A percentile compares a stretch with the other conserved stretches of the same genome.
These are phyloP conservation scores for Lactarius psammicola DNA, from an alignment of 768 basidiomycete genomes.

Conservation along the genomic window DNA sequence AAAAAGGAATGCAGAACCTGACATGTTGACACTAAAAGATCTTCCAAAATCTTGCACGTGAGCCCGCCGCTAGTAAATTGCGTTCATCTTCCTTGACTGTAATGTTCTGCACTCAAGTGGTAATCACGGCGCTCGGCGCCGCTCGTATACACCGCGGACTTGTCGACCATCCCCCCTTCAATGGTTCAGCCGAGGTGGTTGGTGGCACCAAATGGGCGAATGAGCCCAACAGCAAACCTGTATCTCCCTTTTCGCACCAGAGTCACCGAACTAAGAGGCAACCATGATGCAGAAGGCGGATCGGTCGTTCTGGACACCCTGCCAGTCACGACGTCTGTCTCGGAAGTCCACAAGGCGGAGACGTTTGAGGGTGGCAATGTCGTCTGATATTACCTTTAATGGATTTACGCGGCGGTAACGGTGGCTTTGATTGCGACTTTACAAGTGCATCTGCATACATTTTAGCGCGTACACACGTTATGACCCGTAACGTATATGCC, in stretches of 20 bases:
- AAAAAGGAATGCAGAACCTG: neutral
- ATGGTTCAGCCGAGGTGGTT: neutral
- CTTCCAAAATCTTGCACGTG: slow-evolving; percentile 18
- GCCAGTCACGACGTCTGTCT: neutral
- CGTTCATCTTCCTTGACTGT: neutral
- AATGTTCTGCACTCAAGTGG: slow-evolving; percentile 2
- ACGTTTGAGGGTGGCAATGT: neutral
- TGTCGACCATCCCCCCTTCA: neutral
- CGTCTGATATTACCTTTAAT: neutral
- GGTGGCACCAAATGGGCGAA: neutral
- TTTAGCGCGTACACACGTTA: neutral
- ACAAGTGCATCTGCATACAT: neutral
- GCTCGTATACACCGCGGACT: slow-evolving; percentile 22
- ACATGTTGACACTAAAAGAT: slow-evolving; percentile 8
- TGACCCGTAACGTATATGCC: neutral
- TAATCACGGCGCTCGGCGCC: slow-evolving; percentile 15
- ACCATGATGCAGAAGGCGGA: neutral
- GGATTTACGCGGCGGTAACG: neutral
- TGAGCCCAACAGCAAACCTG: neutral
- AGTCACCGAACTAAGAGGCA: neutral
- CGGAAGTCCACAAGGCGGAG: neutral
- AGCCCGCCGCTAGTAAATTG: neutral
- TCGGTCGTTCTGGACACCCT: neutral
- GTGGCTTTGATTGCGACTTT: neutral
- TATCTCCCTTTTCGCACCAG: too few species aligned